Percentiles rank a stretch among this genome's conserved stretches.
phyloP scores from a whole-genome alignment of 306 rosid genomes.

The Inga leiocalycina region DNA sequence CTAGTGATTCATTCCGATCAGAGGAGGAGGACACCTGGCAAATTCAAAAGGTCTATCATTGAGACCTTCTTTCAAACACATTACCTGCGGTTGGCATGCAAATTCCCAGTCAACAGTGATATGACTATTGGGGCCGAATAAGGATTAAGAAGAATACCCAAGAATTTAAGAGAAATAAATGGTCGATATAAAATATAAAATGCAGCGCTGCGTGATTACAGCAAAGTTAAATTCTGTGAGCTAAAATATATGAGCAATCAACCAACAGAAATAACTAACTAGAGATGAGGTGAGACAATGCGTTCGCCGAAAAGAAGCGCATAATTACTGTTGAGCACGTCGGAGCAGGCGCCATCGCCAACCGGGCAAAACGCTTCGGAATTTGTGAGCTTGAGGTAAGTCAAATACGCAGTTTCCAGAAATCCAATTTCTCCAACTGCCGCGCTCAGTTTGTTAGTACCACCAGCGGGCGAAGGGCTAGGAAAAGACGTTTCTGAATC shows the following conservation, averaged over 20 bases:
- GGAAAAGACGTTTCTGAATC: slow-evolving; percentile 39
- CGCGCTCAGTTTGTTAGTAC: slow-evolving; percentile 45
- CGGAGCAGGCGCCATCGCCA: slow-evolving; percentile 62
- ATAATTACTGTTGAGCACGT: slow-evolving; percentile 74
- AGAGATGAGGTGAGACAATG: background rate
- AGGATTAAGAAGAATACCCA: background rate
- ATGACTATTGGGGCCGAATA: background rate
- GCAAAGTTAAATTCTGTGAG: background rate
- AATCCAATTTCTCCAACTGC: slow-evolving; percentile 72
- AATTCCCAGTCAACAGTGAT: slow-evolving; percentile 19
- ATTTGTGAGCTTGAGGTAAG: slow-evolving; percentile 73
- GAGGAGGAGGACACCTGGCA: slow-evolving; percentile 80
- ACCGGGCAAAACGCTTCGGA: slow-evolving; percentile 71
- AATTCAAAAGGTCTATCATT: slow-evolving; percentile 41
- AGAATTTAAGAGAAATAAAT: background rate
- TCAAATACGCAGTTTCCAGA: slow-evolving; percentile 78
- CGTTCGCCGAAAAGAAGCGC: slow-evolving; percentile 76
- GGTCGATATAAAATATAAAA: background rate
- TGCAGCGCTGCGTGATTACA: background rate
- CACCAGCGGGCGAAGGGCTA: slow-evolving; percentile 30
- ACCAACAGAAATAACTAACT: background rate
- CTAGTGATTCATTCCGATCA: slow-evolving; percentile 58
- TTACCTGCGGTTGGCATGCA: slow-evolving; percentile 30
- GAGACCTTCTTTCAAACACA: slow-evolving; percentile 47
- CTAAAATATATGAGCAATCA: background rate